Conservation (phyloP, 345 rosid genomes). For the Trapa bicornis region DNA sequence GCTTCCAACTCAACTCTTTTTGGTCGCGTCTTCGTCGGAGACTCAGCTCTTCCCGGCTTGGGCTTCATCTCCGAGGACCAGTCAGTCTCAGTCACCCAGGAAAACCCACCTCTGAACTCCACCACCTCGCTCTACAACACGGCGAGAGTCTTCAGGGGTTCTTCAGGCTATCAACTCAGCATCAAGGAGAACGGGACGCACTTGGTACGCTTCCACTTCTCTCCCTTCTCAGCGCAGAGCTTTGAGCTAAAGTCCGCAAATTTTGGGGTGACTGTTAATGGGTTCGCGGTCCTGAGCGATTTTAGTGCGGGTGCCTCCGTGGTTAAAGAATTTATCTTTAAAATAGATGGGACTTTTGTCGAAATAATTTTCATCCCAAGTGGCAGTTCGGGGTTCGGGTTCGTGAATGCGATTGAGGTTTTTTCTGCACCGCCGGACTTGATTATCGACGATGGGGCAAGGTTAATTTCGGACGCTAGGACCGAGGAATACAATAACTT, state of each 20-base stretch:
- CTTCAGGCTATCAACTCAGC: constrained; percentile 34
- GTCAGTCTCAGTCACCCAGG: constrained; percentile 36
- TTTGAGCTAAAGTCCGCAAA: constrained; percentile 40
- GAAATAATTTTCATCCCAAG: constrained; percentile 40
- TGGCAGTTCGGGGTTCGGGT: constrained; percentile 31
- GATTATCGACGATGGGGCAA: constrained; percentile 55
- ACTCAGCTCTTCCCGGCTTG: constrained; percentile 32
- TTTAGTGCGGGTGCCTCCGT: constrained; percentile 27
- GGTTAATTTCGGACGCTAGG: constrained; percentile 26
- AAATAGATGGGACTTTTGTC: constrained; percentile 23
- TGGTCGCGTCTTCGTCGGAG: constrained; percentile 51
- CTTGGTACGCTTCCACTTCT: constrained; percentile 89
- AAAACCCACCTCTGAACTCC: constrained; percentile 44
- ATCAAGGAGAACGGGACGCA: constrained; percentile 41
- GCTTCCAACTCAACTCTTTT: constrained; percentile 33
- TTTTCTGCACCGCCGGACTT: constrained; percentile 59
- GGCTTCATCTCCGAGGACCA: constrained; percentile 26
- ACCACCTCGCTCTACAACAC: constrained; percentile 38
- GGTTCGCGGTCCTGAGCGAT: constrained; percentile 28
- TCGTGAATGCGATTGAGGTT: constrained; percentile 69
- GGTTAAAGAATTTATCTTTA: constrained; percentile 46
- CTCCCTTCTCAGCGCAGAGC: constrained; percentile 45
- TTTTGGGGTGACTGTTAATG: constrained; percentile 46
- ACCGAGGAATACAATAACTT: constrained; percentile 40
- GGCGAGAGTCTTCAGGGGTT: constrained; percentile 45